These are phyloP conservation scores for Pelargonium myrrhifolium DNA, from an alignment of 441 rosid species.

Conservation along the genomic window DNA sequence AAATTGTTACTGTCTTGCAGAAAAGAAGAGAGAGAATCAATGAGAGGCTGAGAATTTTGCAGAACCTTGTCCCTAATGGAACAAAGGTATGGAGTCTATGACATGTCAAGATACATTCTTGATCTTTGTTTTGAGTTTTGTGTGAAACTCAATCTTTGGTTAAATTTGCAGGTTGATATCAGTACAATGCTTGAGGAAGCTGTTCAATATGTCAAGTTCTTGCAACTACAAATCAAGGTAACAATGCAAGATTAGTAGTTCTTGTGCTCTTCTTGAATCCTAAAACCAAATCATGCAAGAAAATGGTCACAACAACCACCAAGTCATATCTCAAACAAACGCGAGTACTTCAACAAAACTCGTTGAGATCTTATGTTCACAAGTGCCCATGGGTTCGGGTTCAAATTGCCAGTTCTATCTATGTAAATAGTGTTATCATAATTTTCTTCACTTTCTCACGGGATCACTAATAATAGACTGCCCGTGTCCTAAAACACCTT, in stretches of 20 bases:
- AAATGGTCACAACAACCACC: too few relatives aligned
- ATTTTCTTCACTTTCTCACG: too few relatives aligned
- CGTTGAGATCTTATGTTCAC: too few relatives aligned
- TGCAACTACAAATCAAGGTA: constrained; percentile 83
- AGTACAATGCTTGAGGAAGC: constrained; percentile 88
- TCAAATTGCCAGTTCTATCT: too few relatives aligned
- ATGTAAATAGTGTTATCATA: too few relatives aligned
- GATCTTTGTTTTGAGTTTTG: neutral
- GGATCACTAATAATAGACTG: too few relatives aligned
- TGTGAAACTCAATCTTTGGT: neutral
- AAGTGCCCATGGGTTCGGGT: too few relatives aligned
- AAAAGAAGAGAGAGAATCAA: constrained; percentile 76
- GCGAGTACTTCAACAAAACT: too few relatives aligned
- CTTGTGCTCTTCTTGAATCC: neutral
- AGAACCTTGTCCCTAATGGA: constrained; percentile 69
- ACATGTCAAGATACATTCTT: neutral
- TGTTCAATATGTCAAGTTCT: constrained; percentile 57
- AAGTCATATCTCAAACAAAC: too few relatives aligned
- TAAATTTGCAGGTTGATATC: constrained; percentile 51
- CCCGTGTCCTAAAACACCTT: neutral
- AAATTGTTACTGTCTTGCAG: constrained; percentile 26
- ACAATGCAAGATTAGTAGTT: neutral
- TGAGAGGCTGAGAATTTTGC: constrained; percentile 54
- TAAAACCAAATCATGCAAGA: neutral
- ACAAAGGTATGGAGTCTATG: constrained; percentile 40